Percentiles rank a stretch among this genome's conserved stretches.
Evolutionary conservation across 2,329 filamentous ascomycete genomes (phyloP).

Genomic region (Phyllosticta citriasiana): DNA sequence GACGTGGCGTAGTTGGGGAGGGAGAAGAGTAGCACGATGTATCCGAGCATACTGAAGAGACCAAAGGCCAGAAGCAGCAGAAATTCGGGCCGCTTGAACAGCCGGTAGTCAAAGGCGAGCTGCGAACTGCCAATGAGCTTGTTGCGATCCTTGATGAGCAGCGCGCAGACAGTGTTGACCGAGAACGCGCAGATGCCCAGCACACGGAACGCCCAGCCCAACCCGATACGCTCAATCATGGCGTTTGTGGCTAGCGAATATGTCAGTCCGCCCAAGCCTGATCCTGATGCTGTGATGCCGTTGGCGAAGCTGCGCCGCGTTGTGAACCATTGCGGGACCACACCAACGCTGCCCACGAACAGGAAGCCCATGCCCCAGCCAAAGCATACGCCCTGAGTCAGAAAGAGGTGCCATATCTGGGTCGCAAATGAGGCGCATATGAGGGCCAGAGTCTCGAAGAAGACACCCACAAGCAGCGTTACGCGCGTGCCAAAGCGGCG

Average conservation of each 20-base stretch:
- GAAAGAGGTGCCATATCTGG: conserved; percentile 64
- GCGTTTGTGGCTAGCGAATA: conserved; percentile 59
- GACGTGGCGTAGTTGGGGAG: conserved; percentile 62
- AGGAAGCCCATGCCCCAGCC: conserved; percentile 70
- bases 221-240: conserved; percentile 54
- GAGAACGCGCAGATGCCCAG: conserved; percentile 50
- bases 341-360: conserved; percentile 58
- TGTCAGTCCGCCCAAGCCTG: conserved; percentile 61
- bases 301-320: conserved; percentile 60
- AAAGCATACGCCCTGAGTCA: conserved; percentile 65
- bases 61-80: conserved; percentile 57
- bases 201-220: conserved; percentile 58
- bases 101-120: conserved; percentile 51
- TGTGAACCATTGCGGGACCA: conserved; percentile 66
- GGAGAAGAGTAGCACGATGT: conserved; percentile 67
- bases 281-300: conserved; percentile 57
- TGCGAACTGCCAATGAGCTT: conserved; percentile 37
- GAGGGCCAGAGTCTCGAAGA: conserved; percentile 54
- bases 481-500: conserved; percentile 52
- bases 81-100: conserved; percentile 55
- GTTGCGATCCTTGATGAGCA: conserved; percentile 63
- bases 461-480: conserved; percentile 54
- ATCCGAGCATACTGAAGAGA: conserved; percentile 62
- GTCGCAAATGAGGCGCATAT: conserved; percentile 60
- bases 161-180: conserved; percentile 53